Evolutionary conservation across 306 rosid species (phyloP), one percentile per base, ranked within the genome.

Genomic region (Sesbania bispinosa): DNA sequence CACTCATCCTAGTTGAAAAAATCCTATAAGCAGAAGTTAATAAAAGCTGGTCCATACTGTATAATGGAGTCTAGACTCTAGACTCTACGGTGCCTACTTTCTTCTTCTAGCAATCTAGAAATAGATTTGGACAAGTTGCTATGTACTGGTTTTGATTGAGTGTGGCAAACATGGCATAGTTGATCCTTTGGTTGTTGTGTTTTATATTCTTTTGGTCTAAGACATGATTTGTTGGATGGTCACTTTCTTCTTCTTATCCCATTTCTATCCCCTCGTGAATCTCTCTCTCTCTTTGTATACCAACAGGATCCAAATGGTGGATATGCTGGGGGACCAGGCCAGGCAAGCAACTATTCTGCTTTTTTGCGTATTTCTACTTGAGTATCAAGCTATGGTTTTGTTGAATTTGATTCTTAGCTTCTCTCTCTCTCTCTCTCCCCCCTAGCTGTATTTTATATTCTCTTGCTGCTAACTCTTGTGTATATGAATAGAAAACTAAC

Each of bases 321-420:
- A 71, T 93, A 81, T 80, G 94, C 89, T 26, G 98, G 98, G 13
- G 98, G 97, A 66, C 98, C 98, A 79, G 94, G 92, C 69, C 98
- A 93, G 97, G 98, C 87, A 85, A 84, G 96, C 65, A 39, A 58
- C 78, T 59, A 15, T 16, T 81, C 42, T 10, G 9, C 10, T 14
- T 62, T 69, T 47, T 69, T 0, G 14, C 51, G 5, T 39, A 48
- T 32, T 70, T 70, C 16, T 63, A 55, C 52, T 77, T 24, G 21
- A 43, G 8, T 67, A 54, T 73, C 27, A 29, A 57, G 51, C 43
- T 81, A 21, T 54, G 64, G 20, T 69, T 57, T 42, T 41, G 62
- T 74, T 67, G 71, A 20, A n/a, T 75, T 57, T 62, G 15, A 26
- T 62, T 53, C 6, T 21, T 23, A 38, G 32, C 43, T 26, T 33